Conservation (phyloP, 345 rosid species). For the Brassica carinata region DNA sequence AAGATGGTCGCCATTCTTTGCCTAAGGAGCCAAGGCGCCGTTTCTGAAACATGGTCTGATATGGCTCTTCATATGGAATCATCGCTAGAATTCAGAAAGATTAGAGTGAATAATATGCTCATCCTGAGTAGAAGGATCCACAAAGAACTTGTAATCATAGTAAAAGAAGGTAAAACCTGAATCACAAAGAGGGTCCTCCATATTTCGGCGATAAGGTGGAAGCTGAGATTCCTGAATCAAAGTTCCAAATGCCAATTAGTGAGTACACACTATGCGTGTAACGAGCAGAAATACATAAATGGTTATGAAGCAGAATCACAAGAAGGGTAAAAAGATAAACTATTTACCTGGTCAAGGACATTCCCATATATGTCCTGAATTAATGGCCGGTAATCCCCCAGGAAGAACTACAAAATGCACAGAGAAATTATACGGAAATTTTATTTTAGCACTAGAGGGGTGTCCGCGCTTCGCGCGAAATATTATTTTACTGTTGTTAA, state of each 20-base stretch:
- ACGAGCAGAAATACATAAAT: background rate
- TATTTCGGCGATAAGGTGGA: slow-evolving; percentile 78
- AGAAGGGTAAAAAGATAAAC: slow-evolving; percentile 21
- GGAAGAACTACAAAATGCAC: slow-evolving; percentile 68
- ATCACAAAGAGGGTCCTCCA: slow-evolving; percentile 98
- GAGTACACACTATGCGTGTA: slow-evolving; percentile 1
- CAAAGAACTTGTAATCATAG: slow-evolving; percentile 11
- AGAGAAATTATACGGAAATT: slow-evolving; percentile 15
- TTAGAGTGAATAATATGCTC: slow-evolving; percentile 23
- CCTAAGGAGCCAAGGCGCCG: slow-evolving; percentile 90
- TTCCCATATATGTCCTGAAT: slow-evolving; percentile 80
- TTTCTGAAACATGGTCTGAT: slow-evolving; percentile 93
- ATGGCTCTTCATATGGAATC: slow-evolving; percentile 95
- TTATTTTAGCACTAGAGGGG: background rate
- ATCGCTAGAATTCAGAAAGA: slow-evolving; percentile 55
- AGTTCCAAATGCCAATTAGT: slow-evolving; percentile 29
- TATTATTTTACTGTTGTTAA: no score
- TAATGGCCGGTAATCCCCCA: slow-evolving; percentile 97
- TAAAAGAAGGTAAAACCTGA: slow-evolving; percentile 60
- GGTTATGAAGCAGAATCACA: slow-evolving; percentile 6
- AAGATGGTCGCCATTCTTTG: slow-evolving; percentile 85
- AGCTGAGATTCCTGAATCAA: slow-evolving; percentile 92
- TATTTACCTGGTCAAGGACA: slow-evolving; percentile 87
- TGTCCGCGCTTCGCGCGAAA: no score
- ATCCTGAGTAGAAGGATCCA: slow-evolving; percentile 18